phyloP scores from a whole-genome alignment of 2,329 filamentous ascomycete genomes.

The Alternaria angustiovoidea region DNA sequence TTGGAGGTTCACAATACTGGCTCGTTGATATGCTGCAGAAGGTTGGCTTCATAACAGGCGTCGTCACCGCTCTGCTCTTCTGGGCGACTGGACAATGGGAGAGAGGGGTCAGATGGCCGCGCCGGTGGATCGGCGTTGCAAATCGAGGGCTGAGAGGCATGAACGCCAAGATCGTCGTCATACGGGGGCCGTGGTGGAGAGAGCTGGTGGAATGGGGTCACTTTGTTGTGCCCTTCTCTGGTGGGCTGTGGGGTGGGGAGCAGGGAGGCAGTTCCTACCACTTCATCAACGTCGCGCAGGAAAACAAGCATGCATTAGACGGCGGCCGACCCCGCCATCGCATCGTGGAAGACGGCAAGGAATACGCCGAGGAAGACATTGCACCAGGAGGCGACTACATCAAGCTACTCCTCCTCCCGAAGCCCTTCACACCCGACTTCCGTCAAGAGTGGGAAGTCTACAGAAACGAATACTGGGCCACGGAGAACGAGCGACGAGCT shows the following conservation, averaged over 20 bases:
- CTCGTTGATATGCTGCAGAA: slow-evolving; percentile 89
- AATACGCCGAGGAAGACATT: slow-evolving; percentile 84
- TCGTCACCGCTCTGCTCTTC: slow-evolving; percentile 84
- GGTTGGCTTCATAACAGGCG: slow-evolving; percentile 87
- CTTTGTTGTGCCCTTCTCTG: slow-evolving; percentile 78
- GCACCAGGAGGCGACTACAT: slow-evolving; percentile 90
- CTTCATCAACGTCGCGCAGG: slow-evolving; percentile 70
- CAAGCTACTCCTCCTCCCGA: slow-evolving; percentile 87
- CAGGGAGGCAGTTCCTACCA: slow-evolving; percentile 75
- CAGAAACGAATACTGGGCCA: slow-evolving; percentile 94
- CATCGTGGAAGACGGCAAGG: slow-evolving; percentile 66
- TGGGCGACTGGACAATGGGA: slow-evolving; percentile 98
- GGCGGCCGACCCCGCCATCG: slow-evolving; percentile 35
- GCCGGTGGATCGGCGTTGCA: slow-evolving; percentile 86
- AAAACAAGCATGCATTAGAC: slow-evolving; percentile 40
- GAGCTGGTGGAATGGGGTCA: slow-evolving; percentile 76
- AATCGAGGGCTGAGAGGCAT: slow-evolving; percentile 90
- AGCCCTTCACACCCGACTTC: slow-evolving; percentile 94
- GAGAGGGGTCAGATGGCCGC: slow-evolving; percentile 90
- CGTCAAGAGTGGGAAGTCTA: slow-evolving; percentile 97
- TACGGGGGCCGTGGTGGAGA: slow-evolving; percentile 81
- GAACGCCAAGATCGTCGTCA: slow-evolving; percentile 95
- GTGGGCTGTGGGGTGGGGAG: slow-evolving; percentile 47
- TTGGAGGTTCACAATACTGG: slow-evolving; percentile 96
- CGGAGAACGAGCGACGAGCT: slow-evolving; percentile 88